Conservation (phyloP, 768 basidiomycete species). For the Termitomyces sp. region DNA sequence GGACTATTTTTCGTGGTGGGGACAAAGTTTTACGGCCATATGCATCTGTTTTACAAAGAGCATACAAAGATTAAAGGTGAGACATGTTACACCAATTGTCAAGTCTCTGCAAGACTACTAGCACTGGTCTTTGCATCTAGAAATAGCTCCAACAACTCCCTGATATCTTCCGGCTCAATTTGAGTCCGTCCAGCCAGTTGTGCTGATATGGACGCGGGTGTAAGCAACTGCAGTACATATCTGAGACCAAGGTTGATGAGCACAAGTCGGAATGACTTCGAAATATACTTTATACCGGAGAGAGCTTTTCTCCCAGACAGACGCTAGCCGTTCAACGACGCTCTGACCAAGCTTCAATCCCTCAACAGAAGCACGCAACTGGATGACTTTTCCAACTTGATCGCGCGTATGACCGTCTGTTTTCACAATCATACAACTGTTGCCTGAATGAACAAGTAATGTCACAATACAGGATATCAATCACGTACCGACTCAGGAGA, state of each 20-base stretch:
- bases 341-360: constrained; percentile 70
- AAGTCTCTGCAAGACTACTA: background rate
- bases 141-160: constrained; percentile 92
- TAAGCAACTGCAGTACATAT: constrained; percentile 86
- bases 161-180: constrained; percentile 83
- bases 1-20: background rate
- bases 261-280: background rate
- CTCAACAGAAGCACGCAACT: constrained; percentile 81
- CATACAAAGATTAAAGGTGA: too few relatives aligned
- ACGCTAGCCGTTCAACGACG: constrained; percentile 75
- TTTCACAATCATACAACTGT: constrained; percentile 89
- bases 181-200: constrained; percentile 69
- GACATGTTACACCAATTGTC: background rate
- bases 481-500: constrained; percentile 61
- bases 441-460: background rate
- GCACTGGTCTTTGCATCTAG: constrained; percentile 76
- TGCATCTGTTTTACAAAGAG: too few relatives aligned
- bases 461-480: background rate
- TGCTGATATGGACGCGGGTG: constrained; percentile 76
- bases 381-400: constrained; percentile 81
- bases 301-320: constrained; percentile 76
- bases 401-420: constrained; percentile 79
- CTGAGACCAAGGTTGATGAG: constrained; percentile 29
- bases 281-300: constrained; percentile 45
- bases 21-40: background rate